Conservation (phyloP, 2,329 filamentous ascomycete genomes). For the Colletotrichum cuscutae region DNA sequence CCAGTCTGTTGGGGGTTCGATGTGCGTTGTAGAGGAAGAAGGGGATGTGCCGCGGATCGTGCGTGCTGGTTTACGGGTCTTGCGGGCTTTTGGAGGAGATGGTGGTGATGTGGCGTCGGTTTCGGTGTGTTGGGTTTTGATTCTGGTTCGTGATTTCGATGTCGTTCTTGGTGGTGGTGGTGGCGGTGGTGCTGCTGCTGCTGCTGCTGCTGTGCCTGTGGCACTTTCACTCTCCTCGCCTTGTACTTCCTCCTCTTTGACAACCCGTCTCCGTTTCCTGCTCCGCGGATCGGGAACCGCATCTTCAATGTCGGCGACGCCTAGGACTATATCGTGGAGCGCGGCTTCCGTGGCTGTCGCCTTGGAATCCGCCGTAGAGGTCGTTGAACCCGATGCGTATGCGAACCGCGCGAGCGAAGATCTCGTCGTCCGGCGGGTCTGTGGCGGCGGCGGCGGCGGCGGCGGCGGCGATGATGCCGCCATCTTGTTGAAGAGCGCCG, state of each 20-base stretch:
- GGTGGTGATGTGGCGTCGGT: slow-evolving; percentile 35
- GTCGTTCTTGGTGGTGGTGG: neutral
- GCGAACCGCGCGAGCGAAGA: slow-evolving; percentile 61
- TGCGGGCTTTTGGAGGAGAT: slow-evolving; percentile 42
- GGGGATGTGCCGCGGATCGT: slow-evolving; percentile 49
- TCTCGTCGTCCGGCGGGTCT: slow-evolving; percentile 59
- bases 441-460: slow-evolving; percentile 42
- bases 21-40: slow-evolving; percentile 46
- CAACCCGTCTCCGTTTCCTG: slow-evolving; percentile 60
- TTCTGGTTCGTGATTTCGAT: neutral
- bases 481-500: slow-evolving; percentile 59
- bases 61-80: slow-evolving; percentile 58
- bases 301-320: slow-evolving; percentile 68
- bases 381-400: slow-evolving; percentile 41
- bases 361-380: slow-evolving; percentile 38
- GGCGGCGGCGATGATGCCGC: neutral
- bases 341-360: neutral
- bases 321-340: slow-evolving; percentile 8
- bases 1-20: slow-evolving; percentile 81
- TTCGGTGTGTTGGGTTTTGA: slow-evolving; percentile 54
- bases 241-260: slow-evolving; percentile 41
- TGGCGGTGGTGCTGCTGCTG: neutral
- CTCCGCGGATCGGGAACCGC: slow-evolving; percentile 43
- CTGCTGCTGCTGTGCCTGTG: slow-evolving; percentile 35
- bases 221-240: neutral